Base-by-base conservation (phyloP, 441 rosid species). In the Brassica hybrid region DNA sequence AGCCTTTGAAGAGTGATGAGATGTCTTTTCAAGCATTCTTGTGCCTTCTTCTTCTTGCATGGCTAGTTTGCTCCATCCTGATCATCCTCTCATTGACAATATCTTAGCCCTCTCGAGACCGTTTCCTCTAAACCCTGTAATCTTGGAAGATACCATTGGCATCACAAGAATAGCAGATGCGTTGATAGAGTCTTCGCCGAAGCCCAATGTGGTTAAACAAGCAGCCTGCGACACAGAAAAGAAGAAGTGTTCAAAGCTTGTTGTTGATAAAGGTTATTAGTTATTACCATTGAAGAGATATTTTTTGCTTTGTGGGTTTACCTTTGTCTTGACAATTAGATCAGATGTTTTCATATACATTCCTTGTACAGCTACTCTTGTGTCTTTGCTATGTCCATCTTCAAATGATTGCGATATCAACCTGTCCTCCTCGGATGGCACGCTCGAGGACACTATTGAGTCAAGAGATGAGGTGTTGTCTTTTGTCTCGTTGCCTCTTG, bases 111-210 rank as follows among this genome's bases (percentile, higher is more conserved):
- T 79, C 76, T 95, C 95, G 5, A 91, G 74, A 16, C 86, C 84
- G 9, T 80, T 89, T 64, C 95, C 93, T 82, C 98, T 87, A 75
- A 95, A 93, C 43, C 97, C 98, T 65, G 96, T 92, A 10, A 89
- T 88, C 89, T 88, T 95, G 9, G 99, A 93, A 34, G 96, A 95
- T 61, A 93, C 90, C 98, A 95, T 95, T 17, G 98, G 98, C 97
- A 95, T 95, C 61, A 95, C 98, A 1, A 95, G 88, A 65, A 91
- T 76, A 10, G 99, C 97, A 3, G 99, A 95, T 71, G 99, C 97
- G 14, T 88, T 93, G 64, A 95, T 93, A 0, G 98, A 86, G 75
- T 93, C 99, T 73, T 93, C 99, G 2, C 92, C 92, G 12, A 93
- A 85, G 67, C 98, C 95, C 32, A 93, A 83, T 4, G 92, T 85